Conservation (phyloP, 2,329 filamentous ascomycete genomes). For the Alternaria infectoria region DNA sequence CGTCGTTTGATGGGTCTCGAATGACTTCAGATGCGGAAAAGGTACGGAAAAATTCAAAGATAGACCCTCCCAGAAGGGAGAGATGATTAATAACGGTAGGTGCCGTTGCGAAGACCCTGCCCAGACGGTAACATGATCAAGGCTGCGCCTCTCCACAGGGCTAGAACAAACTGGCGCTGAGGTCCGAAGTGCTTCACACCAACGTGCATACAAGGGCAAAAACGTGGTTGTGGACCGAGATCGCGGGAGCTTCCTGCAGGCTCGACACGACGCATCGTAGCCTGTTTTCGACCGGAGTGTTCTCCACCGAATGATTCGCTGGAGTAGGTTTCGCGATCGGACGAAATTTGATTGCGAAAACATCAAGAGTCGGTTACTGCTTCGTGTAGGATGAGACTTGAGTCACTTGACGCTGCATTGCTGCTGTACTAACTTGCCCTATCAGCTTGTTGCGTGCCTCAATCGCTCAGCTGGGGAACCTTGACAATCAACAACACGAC, state of each 20-base stretch:
- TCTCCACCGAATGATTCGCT: neutral
- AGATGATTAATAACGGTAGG: neutral
- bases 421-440: neutral
- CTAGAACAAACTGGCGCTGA: constrained; percentile 1
- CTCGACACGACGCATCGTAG: neutral
- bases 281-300: neutral
- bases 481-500: neutral
- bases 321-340: neutral
- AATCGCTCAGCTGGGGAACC: neutral
- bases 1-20: neutral
- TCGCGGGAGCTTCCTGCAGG: neutral
- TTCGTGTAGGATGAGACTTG: neutral
- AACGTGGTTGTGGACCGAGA: constrained; percentile 7
- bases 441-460: neutral
- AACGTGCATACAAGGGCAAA: neutral
- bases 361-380: neutral
- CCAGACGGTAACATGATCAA: neutral
- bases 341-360: neutral
- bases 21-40: neutral
- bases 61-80: neutral
- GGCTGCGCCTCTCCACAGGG: neutral
- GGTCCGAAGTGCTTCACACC: neutral
- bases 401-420: neutral
- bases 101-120: neutral
- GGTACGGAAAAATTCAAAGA: neutral